Base-by-base conservation (phyloP, 2,329 filamentous ascomycete species). In the Neofusicoccum parvum region DNA sequence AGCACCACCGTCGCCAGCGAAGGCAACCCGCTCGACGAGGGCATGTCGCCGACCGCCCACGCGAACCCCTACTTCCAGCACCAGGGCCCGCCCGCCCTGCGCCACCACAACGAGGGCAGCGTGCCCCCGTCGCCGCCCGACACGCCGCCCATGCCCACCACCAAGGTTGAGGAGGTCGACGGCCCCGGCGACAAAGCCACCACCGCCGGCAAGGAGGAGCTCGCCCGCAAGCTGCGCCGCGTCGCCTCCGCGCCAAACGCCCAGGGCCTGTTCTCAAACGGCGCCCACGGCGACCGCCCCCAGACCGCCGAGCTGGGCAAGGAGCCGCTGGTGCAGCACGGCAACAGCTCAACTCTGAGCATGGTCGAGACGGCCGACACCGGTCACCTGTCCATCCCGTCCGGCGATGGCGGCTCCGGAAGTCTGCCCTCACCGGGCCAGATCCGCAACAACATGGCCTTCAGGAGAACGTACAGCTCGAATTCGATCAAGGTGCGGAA, bases 401-500 rank as follows among this genome's bases (percentile, higher is more conserved):
- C 72, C 9, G 67, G 78, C 51, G 36, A 60, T 63, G 85, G 87
- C 59, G 27, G 7, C 5, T 7, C 41, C 11, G 56, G 56, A 41
- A 86, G 93, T 66, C 84, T 92, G 41, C 86, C 88, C 3, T 85
- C 87, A 1, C 88, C 90, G 4, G 87, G 86, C 62, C 87, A 88
- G 72, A 87, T 89, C 69, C 85, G 85, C 65, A 84, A 86, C 70
- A 80, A 87, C 17, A 84, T 92, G 56, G 88, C 92, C 20, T 99
- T 97, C 81, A 86, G 95, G 73, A 87, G 95, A 76, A 99, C 95
- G 2, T 99, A 99, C 79, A 98, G 95, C 80, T 97, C 94, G 70
- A 99, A 98, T 79, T 98, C 95, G 46, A 99, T 99, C 84, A 99
- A 99, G 81, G 92, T 98, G 70, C 88, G 95, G 72, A 93, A 97